These are phyloP conservation scores for Taphrina betulina DNA, from an alignment of 1,139 yeast species.

Conservation along the genomic window DNA sequence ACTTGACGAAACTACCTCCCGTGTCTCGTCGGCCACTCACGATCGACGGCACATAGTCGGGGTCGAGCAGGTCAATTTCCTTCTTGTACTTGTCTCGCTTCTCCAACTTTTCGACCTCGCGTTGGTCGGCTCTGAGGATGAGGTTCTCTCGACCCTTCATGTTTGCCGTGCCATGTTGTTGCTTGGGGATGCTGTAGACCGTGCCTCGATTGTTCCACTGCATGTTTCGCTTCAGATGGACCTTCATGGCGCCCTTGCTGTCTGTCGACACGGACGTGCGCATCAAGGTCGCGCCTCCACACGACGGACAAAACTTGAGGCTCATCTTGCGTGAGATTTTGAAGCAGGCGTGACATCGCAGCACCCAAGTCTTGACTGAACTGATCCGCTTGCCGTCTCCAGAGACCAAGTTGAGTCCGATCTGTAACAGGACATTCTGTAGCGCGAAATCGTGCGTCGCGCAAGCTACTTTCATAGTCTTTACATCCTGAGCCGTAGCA, in stretches of 20 bases:
- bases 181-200: conserved; percentile 63
- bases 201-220: conserved; percentile 94
- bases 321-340: conserved; percentile 49
- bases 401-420: conserved; percentile 84
- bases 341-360: conserved; percentile 97
- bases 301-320: conserved; percentile 88
- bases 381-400: conserved; percentile 80
- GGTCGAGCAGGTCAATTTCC: conserved; percentile 34
- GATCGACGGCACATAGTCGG: conserved; percentile 34
- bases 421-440: conserved; percentile 89
- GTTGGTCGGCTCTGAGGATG: conserved; percentile 72
- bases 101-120: conserved; percentile 77
- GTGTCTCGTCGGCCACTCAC: conserved; percentile 33
- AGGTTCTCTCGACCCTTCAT: conserved; percentile 34
- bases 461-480: conserved; percentile 63
- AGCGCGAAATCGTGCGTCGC: conserved; percentile 97
- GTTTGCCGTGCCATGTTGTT: conserved; percentile 39
- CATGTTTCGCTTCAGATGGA: conserved; percentile 88
- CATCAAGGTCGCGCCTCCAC: conserved; percentile 88
- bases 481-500: conserved; percentile 35
- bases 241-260: conserved; percentile 74
- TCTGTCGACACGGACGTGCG: conserved; percentile 85
- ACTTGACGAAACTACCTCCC: conserved; percentile 6
- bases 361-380: conserved; percentile 85
- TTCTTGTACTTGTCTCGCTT: conserved; percentile 29